Evolutionary conservation across 768 basidiomycete species (phyloP).

Genomic region (Agrocybe chaxingu): DNA sequence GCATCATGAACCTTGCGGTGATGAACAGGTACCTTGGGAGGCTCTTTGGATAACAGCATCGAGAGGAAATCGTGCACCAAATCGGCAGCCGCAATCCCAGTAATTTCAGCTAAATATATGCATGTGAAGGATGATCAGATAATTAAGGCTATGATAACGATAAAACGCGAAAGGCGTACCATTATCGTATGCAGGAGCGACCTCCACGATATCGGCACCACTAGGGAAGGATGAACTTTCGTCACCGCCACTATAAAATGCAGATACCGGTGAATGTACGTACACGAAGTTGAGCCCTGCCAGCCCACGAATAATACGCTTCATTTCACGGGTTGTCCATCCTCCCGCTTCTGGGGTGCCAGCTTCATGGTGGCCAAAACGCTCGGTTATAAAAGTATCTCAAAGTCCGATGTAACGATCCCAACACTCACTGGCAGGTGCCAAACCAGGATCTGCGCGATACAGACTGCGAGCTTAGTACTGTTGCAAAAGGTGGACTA

Average conservation of each 20-base stretch:
- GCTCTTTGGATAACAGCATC: slow-evolving; percentile 46
- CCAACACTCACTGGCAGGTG: slow-evolving; percentile 64
- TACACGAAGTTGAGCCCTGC: slow-evolving; percentile 80
- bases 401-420: background rate
- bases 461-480: background rate
- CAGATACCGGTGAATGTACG: slow-evolving; percentile 16
- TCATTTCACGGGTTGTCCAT: slow-evolving; percentile 81
- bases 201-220: slow-evolving; percentile 73
- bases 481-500: background rate
- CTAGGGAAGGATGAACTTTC: slow-evolving; percentile 25
- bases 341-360: slow-evolving; percentile 85
- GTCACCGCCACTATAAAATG: background rate
- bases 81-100: slow-evolving; percentile 65
- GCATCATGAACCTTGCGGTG: background rate
- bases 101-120: slow-evolving; percentile 53
- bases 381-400: background rate
- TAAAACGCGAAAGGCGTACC: slow-evolving; percentile 32
- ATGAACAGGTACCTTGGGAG: slow-evolving; percentile 21
- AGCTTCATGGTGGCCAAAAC: slow-evolving; percentile 36
- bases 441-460: slow-evolving; percentile 62
- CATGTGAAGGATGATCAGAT: background rate
- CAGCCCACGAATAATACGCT: slow-evolving; percentile 76
- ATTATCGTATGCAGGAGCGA: slow-evolving; percentile 70
- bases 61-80: slow-evolving; percentile 68
- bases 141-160: background rate